Conservation (phyloP, 805 yeast species). For the Nakazawaea wickerhamii region DNA sequence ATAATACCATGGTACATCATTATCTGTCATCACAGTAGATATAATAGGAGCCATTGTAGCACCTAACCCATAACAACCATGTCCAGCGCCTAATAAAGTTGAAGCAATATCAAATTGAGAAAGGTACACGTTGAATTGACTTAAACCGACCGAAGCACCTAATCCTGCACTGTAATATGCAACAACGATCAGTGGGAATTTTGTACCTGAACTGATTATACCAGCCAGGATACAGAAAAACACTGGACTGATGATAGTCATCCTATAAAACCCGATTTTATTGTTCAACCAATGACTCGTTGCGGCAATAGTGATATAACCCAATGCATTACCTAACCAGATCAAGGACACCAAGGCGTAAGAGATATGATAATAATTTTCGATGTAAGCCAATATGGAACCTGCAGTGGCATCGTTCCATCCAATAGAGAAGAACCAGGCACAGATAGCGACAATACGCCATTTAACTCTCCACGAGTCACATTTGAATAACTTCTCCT, state of each 20-base stretch:
- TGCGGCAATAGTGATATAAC: slow-evolving; percentile 44
- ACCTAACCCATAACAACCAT: slow-evolving; percentile 69
- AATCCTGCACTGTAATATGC: slow-evolving; percentile 53
- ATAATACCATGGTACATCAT: slow-evolving; percentile 46
- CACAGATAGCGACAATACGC: slow-evolving; percentile 34
- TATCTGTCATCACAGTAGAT: slow-evolving; percentile 47
- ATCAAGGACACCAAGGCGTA: slow-evolving; percentile 50
- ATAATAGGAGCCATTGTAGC: slow-evolving; percentile 66
- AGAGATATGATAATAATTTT: slow-evolving; percentile 38
- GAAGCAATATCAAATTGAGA: slow-evolving; percentile 47
- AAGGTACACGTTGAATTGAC: slow-evolving; percentile 48
- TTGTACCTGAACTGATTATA: slow-evolving; percentile 40
- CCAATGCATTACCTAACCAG: slow-evolving; percentile 54
- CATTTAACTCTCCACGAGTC: slow-evolving; percentile 38
- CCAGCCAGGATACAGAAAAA: slow-evolving; percentile 36
- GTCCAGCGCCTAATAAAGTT: slow-evolving; percentile 55
- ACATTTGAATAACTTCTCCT: not conserved
- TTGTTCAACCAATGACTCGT: slow-evolving; percentile 39
- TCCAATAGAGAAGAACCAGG: slow-evolving; percentile 39
- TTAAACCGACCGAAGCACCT: slow-evolving; percentile 43
- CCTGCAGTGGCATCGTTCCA: slow-evolving; percentile 55
- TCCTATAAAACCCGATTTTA: slow-evolving; percentile 33
- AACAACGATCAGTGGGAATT: slow-evolving; percentile 41
- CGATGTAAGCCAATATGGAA: slow-evolving; percentile 50
- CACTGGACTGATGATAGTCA: slow-evolving; percentile 33